Evolutionary conservation across 371 early-diverging fungal genomes (phyloP).

Genomic region (Mortierella sp.): DNA sequence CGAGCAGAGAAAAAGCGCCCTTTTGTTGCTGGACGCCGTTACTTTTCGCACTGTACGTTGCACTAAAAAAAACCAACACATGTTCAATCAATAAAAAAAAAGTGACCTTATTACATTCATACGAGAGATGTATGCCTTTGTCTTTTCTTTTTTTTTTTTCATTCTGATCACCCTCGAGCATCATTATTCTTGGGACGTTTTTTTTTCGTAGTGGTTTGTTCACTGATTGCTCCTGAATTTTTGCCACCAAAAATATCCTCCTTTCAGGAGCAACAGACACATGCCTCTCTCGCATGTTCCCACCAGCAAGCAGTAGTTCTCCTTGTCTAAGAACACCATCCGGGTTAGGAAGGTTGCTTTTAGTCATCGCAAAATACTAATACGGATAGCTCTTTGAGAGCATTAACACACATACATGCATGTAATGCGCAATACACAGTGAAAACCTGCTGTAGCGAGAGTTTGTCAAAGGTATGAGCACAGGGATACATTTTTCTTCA

Average conservation of each 20-base stretch:
- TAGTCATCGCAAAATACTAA: slow-evolving; percentile 10
- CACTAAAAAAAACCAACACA: neutral
- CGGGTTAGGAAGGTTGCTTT: slow-evolving; percentile 5
- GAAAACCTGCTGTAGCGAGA: neutral
- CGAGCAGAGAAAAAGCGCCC: neutral
- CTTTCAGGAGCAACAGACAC: neutral
- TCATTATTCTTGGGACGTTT: no score
- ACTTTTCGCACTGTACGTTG: neutral
- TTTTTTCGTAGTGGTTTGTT: neutral
- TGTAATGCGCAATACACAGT: no score
- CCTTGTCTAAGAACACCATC: neutral
- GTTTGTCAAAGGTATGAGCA: neutral
- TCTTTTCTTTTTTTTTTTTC: neutral
- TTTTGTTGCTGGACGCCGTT: neutral
- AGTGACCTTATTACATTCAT: neutral
- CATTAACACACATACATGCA: neutral
- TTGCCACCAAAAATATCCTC: neutral
- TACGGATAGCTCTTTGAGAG: slow-evolving; percentile 9
- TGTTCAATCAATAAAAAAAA: neutral
- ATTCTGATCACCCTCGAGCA: neutral
- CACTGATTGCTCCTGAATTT: neutral
- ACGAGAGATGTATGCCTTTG: neutral
- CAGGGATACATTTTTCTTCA: neutral
- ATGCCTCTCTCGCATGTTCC: neutral
- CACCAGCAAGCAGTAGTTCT: neutral